A percentile compares a stretch with the other conserved stretches of the same genome.
phyloP scores from a whole-genome alignment of 306 rosid species.

The Vachellia pachyceras region DNA sequence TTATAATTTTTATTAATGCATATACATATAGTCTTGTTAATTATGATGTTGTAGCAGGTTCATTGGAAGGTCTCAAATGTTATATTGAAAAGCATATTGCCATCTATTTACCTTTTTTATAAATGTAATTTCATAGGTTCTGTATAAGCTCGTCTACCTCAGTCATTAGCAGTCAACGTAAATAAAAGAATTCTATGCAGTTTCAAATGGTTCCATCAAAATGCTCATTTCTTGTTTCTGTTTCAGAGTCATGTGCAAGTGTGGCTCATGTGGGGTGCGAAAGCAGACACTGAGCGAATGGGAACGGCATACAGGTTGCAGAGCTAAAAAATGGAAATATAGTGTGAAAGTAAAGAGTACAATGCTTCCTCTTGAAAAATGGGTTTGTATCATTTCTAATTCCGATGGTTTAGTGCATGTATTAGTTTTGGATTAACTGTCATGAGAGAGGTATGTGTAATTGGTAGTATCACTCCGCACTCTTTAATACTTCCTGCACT shows the following conservation, averaged over 20 bases:
- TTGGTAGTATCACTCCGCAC: slow-evolving; percentile 3
- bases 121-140: slow-evolving; percentile 10
- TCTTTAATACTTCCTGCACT: neutral
- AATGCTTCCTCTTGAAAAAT: slow-evolving; percentile 86
- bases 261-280: slow-evolving; percentile 79
- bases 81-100: slow-evolving; percentile 18
- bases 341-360: slow-evolving; percentile 93
- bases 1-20: neutral
- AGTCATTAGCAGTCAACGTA: neutral
- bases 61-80: slow-evolving; percentile 5
- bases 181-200: slow-evolving; percentile 4
- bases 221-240: slow-evolving; percentile 41
- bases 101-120: slow-evolving; percentile 23
- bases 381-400: slow-evolving; percentile 68
- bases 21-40: slow-evolving; percentile 5
- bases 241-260: slow-evolving; percentile 78
- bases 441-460: slow-evolving; percentile 3
- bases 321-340: slow-evolving; percentile 96
- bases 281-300: slow-evolving; percentile 91
- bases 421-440: slow-evolving; percentile 31
- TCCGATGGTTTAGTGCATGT: slow-evolving; percentile 2
- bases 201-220: slow-evolving; percentile 34
- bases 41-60: slow-evolving; percentile 1
- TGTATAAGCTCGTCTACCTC: neutral
- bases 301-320: slow-evolving; percentile 94